A percentile compares a stretch with the other conserved stretches of the same genome.
Conservation (phyloP, 2,329 filamentous ascomycete genomes). For the Clonostachys sp. region DNA sequence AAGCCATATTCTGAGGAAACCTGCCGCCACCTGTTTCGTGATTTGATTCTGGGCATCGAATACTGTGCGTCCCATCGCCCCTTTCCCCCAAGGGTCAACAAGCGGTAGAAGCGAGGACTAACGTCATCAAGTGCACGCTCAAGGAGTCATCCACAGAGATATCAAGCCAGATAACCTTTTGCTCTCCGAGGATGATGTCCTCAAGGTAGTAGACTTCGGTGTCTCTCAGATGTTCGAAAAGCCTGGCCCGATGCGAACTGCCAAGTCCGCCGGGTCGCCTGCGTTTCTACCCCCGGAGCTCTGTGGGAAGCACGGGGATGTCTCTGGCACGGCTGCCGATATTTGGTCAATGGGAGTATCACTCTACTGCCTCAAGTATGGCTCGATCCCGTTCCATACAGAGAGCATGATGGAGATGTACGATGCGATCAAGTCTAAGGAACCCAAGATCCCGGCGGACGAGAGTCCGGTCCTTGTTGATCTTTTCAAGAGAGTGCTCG, state of each 20-base stretch:
- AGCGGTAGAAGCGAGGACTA: conserved; percentile 1
- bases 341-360: conserved; percentile 99
- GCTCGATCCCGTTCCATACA: conserved; percentile 80
- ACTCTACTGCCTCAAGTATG: conserved; percentile 87
- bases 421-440: conserved; percentile 75
- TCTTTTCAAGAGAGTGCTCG: conserved; percentile 67
- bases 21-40: conserved; percentile 89
- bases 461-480: conserved; percentile 68
- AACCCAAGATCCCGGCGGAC: conserved; percentile 56
- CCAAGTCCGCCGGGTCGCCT: conserved; percentile 90
- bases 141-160: conserved; percentile 91
- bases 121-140: conserved; percentile 67
- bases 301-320: conserved; percentile 80
- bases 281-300: conserved; percentile 93
- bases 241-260: conserved; percentile 75
- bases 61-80: conserved; percentile 57
- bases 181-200: conserved; percentile 82
- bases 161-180: conserved; percentile 98
- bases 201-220: conserved; percentile 98
- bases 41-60: conserved; percentile 91
- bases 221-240: conserved; percentile 99
- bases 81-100: not conserved
- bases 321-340: conserved; percentile 86
- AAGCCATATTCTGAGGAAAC: conserved; percentile 78
- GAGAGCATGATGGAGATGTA: conserved; percentile 80